phyloP scores from a whole-genome alignment of 495 filamentous ascomycete species.

The Xylaria acuta region DNA sequence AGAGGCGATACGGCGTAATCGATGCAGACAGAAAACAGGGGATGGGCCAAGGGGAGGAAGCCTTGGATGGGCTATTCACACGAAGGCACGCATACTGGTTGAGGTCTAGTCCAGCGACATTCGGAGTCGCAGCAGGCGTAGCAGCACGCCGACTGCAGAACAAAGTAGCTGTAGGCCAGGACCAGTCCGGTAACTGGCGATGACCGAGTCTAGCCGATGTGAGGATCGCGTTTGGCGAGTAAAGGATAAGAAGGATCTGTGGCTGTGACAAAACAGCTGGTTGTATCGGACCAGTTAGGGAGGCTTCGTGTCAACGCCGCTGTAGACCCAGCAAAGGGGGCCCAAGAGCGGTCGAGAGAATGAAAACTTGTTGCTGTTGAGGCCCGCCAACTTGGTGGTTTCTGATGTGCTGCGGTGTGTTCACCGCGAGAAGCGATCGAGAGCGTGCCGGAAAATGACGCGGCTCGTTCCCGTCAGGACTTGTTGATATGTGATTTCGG shows the following conservation, averaged over 20 bases:
- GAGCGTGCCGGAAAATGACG: slow-evolving; percentile 35
- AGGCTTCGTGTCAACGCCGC: slow-evolving; percentile 95
- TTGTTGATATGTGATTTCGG: background rate
- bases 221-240: slow-evolving; percentile 13
- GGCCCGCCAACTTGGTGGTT: slow-evolving; percentile 96
- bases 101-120: slow-evolving; percentile 41
- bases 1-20: slow-evolving; percentile 34
- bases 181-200: slow-evolving; percentile 10
- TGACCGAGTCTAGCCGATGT: background rate
- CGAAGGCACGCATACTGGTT: slow-evolving; percentile 42
- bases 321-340: slow-evolving; percentile 88
- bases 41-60: slow-evolving; percentile 25
- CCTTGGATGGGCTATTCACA: slow-evolving; percentile 40
- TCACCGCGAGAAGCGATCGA: slow-evolving; percentile 35
- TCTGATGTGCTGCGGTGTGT: slow-evolving; percentile 34
- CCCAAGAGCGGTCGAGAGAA: slow-evolving; percentile 92
- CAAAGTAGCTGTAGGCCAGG: slow-evolving; percentile 21
- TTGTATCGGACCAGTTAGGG: slow-evolving; percentile 75
- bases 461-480: slow-evolving; percentile 22
- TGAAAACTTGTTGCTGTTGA: slow-evolving; percentile 74
- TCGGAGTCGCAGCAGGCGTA: slow-evolving; percentile 41
- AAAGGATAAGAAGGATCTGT: slow-evolving; percentile 1
- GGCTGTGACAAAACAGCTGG: slow-evolving; percentile 40
- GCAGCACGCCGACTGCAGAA: slow-evolving; percentile 46
- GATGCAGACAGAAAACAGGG: background rate